Conservation (phyloP, 352 stramenopile species). For the Globisporangium camurandrum region DNA sequence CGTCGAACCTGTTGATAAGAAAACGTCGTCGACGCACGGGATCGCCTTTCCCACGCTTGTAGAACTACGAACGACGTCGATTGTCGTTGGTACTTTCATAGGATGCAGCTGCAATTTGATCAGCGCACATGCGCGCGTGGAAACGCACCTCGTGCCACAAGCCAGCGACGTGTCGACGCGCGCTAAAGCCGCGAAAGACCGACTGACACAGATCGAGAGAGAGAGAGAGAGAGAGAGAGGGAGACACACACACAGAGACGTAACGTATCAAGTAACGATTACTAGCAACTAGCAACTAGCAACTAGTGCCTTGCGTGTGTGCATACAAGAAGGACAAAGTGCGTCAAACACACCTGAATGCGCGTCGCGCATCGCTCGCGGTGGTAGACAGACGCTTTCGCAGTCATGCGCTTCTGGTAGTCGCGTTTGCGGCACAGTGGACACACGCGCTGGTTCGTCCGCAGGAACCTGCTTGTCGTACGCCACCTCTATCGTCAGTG, state of each 20-base stretch:
- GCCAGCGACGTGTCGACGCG: constrained; percentile 11
- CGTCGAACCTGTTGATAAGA: constrained; percentile 49
- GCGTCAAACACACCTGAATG: constrained; percentile 54
- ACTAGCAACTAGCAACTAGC: no score
- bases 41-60: constrained; percentile 52
- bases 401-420: constrained; percentile 69
- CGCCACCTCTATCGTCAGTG: not conserved
- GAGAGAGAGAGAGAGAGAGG: no score
- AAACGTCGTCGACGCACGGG: constrained; percentile 39
- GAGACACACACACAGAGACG: no score
- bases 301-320: no score
- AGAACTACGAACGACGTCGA: constrained; percentile 34
- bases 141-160: constrained; percentile 30
- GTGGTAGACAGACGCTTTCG: constrained; percentile 35
- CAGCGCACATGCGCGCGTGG: no score
- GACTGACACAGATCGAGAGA: constrained; percentile 14
- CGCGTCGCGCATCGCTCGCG: constrained; percentile 38
- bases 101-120: no score
- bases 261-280: no score
- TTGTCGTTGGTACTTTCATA: not conserved
- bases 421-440: constrained; percentile 79
- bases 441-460: constrained; percentile 71
- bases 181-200: constrained; percentile 25
- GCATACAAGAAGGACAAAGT: no score
- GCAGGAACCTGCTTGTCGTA: constrained; percentile 39